Evolutionary conservation across 1,284 basidiomycete species (phyloP).

Genomic region (Microbotryomycetes sp.): DNA sequence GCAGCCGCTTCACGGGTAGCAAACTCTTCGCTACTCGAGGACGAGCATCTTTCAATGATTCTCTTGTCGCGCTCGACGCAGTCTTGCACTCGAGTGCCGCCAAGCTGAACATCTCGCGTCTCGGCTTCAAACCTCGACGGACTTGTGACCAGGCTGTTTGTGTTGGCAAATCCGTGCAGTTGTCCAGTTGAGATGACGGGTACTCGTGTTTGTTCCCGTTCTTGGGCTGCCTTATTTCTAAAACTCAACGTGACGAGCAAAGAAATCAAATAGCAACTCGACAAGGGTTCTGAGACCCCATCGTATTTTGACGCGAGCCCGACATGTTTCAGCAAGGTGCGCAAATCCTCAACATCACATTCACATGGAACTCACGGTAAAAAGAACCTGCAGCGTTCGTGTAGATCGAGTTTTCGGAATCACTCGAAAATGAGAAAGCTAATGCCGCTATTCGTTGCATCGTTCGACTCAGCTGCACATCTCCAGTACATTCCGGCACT

Average conservation of each 20-base stretch:
- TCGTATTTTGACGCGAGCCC: too few relatives aligned
- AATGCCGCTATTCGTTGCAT: neutral
- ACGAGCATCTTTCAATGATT: too few relatives aligned
- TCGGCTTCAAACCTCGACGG: too few relatives aligned
- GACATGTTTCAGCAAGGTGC: too few relatives aligned
- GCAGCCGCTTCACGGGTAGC: too few relatives aligned
- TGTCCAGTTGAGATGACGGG: neutral
- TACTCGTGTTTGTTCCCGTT: neutral
- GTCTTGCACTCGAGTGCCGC: too few relatives aligned
- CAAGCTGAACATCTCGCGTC: too few relatives aligned
- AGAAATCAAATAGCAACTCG: neutral
- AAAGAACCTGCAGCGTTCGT: neutral
- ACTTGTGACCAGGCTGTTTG: neutral
- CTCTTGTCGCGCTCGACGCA: too few relatives aligned
- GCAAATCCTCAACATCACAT: too few relatives aligned
- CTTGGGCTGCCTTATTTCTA: neutral
- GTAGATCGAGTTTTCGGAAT: neutral
- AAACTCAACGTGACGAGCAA: neutral
- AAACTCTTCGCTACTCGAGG: too few relatives aligned
- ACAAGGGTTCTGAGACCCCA: neutral
- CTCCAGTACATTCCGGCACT: too few relatives aligned
- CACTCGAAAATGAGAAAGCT: neutral
- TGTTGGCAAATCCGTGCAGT: neutral
- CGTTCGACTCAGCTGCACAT: too few relatives aligned
- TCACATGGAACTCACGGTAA: neutral